Evolutionary conservation across 768 basidiomycete species (phyloP).

Genomic region (Naganishia vishniacii): DNA sequence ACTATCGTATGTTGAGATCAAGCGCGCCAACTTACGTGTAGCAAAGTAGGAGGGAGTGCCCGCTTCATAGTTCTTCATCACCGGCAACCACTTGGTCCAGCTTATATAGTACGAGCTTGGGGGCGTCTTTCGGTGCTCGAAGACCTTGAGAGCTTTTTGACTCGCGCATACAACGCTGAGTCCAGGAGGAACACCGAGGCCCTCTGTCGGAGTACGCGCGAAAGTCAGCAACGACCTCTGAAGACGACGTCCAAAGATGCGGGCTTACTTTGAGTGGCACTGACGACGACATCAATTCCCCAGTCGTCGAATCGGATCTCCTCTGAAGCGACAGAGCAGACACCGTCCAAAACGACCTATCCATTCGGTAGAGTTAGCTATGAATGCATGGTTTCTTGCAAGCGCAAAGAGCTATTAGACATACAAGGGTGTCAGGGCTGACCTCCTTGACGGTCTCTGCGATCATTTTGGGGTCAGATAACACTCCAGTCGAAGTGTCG

Average conservation of each 20-base stretch:
- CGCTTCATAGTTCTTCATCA: conserved; percentile 87
- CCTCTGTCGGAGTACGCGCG: conserved; percentile 62
- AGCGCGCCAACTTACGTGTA: conserved; percentile 52
- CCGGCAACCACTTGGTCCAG: conserved; percentile 81
- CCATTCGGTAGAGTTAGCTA: not conserved
- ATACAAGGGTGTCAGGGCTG: conserved; percentile 78
- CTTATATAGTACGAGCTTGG: conserved; percentile 76
- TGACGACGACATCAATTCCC: conserved; percentile 75
- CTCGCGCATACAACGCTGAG: conserved; percentile 79
- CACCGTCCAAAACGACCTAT: conserved; percentile 78
- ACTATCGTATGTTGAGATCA: too few species aligned
- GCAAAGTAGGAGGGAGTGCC: conserved; percentile 84
- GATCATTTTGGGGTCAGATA: conserved; percentile 75
- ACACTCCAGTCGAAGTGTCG: conserved; percentile 59
- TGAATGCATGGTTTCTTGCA: too few species aligned
- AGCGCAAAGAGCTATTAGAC: not conserved
- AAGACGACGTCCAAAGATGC: not conserved
- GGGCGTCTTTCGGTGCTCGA: conserved; percentile 60
- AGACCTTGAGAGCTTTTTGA: conserved; percentile 68
- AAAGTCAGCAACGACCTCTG: conserved; percentile 1
- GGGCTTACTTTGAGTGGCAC: conserved; percentile 44
- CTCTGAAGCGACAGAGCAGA: conserved; percentile 92
- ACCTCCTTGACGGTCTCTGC: conserved; percentile 65
- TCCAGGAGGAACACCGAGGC: conserved; percentile 87
- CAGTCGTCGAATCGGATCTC: conserved; percentile 91